Evolutionary conservation across 768 basidiomycete species (phyloP).

Genomic region (Mycena galericulata): DNA sequence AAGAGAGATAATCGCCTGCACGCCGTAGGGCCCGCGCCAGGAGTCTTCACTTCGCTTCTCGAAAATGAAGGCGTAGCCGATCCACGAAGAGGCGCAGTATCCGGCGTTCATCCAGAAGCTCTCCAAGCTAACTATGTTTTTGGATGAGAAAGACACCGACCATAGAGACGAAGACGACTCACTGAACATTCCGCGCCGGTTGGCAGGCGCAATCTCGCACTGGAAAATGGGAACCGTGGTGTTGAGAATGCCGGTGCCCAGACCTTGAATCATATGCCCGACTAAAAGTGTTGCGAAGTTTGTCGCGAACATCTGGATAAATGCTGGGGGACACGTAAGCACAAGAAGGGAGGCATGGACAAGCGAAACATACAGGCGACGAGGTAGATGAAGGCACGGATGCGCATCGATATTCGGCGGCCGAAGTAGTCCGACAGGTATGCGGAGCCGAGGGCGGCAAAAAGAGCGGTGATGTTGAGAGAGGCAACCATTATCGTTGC

Average conservation of each 20-base stretch:
- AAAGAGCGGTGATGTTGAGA: conserved; percentile 63
- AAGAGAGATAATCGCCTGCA: conserved; percentile 63
- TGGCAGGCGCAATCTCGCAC: conserved; percentile 60
- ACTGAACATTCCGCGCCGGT: conserved; percentile 63
- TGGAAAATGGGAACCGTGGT: conserved; percentile 64
- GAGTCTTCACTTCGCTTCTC: conserved; percentile 58
- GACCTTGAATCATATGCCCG: conserved; percentile 60
- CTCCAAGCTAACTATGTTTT: conserved; percentile 57
- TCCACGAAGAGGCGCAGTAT: conserved; percentile 62
- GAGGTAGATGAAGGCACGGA: conserved; percentile 62
- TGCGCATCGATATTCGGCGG: conserved; percentile 61
- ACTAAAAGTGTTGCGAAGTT: conserved; percentile 53
- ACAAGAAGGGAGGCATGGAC: background rate
- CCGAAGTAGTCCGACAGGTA: conserved; percentile 65
- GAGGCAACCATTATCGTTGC: conserved; percentile 64
- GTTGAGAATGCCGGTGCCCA: conserved; percentile 63
- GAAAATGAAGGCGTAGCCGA: conserved; percentile 63
- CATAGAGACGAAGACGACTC: background rate
- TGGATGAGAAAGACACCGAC: background rate
- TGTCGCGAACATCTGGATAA: conserved; percentile 64
- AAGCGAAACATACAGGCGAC: conserved; percentile 44
- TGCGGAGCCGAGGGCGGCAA: conserved; percentile 59
- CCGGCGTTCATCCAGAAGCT: conserved; percentile 64
- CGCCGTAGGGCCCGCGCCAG: conserved; percentile 68
- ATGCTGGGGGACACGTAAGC: conserved; percentile 33